phyloP scores from a whole-genome alignment of 345 rosid species.

The Aegle marmelos region DNA sequence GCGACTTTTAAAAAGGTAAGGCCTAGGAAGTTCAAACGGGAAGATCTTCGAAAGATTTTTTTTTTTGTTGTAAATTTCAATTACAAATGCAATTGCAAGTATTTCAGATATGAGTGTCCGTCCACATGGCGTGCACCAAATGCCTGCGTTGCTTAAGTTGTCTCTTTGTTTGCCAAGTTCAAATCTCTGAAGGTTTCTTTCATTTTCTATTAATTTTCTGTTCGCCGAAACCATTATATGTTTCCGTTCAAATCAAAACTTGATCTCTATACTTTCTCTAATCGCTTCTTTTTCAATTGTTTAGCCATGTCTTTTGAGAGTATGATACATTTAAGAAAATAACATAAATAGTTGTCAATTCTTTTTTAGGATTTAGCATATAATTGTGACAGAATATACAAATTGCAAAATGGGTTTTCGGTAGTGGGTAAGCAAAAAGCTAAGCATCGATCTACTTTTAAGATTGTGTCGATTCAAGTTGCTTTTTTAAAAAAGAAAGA shows the following conservation, averaged over 20 bases:
- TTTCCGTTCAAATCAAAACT: not conserved
- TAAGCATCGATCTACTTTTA: not conserved
- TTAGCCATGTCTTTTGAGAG: not conserved
- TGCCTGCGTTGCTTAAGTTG: conserved; percentile 2
- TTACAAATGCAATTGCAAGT: not conserved
- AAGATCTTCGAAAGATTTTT: not conserved
- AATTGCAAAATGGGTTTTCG: not conserved
- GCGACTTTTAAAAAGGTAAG: not conserved
- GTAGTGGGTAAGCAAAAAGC: not conserved
- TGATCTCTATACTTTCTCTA: not conserved
- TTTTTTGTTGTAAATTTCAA: not conserved
- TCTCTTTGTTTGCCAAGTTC: conserved; percentile 9
- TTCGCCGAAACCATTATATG: not conserved
- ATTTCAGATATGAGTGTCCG: not conserved
- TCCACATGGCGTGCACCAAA: not conserved
- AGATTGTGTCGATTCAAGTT: not conserved
- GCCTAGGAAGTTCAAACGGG: not conserved
- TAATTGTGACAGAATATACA: not conserved
- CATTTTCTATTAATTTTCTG: not conserved
- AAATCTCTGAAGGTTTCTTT: not conserved
- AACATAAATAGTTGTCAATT: not conserved
- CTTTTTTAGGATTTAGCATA: not conserved
- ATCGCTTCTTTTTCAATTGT: not conserved
- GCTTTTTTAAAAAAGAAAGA: not conserved
- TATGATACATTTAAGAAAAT: not conserved